Base-by-base conservation (phyloP, 192 early-diverging fungal genomes). In the Linnemannia zychae region DNA sequence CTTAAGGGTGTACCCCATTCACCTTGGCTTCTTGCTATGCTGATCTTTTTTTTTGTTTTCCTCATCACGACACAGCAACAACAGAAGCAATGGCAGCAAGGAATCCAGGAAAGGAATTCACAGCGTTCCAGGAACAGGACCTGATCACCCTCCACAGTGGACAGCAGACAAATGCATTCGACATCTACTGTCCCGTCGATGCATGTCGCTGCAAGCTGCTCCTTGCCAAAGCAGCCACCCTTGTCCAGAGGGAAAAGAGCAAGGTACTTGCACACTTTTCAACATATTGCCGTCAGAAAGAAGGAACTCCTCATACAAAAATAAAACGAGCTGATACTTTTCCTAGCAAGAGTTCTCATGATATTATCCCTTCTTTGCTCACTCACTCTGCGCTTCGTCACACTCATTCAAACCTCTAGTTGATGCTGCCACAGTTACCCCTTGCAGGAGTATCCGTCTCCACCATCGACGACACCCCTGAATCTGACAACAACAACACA, bases 101-200 rank as follows among this genome's bases (percentile, higher is more conserved):
- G 73, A 85, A 79, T 46, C 82, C 82, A 67, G 82, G 82, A 71
- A 79, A 72, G 15, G 46, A 38, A 22, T 79, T 53, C 60, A 4
- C 73, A 0, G 74, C 60, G 5, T 85, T 85, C 28, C 40, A 84
- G 38, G 76, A 84, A 37, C 82, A 84, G 67, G 76, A 84, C 50
- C 50, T 84, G 49, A 69, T 78, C 36, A 34, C 50, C 0, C 33
- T 67, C 22, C 34, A 46, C 24, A 24, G 63, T 3, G 73, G 63
- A 13, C 73, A 78, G 7, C 46, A 34, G 12, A 72, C 72, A 72
- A 92, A 91, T 73, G 71, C 77, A 12, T 86, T 78, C 12, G 87
- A 91, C 73, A 81, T 93, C 57, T 87, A 89, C 38, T 93, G 92
- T 77, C 90, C 92, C 22, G 88, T 88, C 65, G 83, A 88, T 24